Base-by-base conservation (phyloP, 176 grass and related monocot genomes). In the Ensete ventricosum region DNA sequence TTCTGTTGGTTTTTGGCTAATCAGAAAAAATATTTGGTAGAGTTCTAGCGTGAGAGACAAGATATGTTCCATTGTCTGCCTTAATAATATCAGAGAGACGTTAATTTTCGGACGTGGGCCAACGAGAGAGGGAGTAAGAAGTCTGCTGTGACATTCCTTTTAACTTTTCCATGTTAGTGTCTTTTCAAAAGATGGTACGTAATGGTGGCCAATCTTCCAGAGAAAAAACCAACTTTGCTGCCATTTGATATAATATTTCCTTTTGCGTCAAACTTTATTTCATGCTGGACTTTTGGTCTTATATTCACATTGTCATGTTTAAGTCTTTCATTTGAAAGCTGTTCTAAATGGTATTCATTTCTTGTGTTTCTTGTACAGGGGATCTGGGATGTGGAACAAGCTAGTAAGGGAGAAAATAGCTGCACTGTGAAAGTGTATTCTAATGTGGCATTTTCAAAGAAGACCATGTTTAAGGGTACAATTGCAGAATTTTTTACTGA, bases 391-490 rank as follows among this genome's bases (percentile, higher is more conserved):
- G 62, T 95, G 67, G 86, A 86, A 80, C 84, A 91, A 84, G 85
- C 83, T 67, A 83, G 29, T 20, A 54, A 79, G 72, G 90, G 83
- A 58, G 74, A 70, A 75, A 87, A 76, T 76, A 81, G 77, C 79
- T 95, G 91, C 87, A 79, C 67, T 86, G 76, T 99, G 55, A 85
- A 81, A 70, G 79, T 91, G 76, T 95, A 87, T 86, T 67, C 81
- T 64, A 89, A 91, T 83, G 88, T 94, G 8, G 87, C 73, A 22
- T 99, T 99, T 79, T 82, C 71, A 52, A 99, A 89, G 86, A 94
- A 85, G 85, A 99, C 96, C 17, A 91, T 99, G 80, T 99, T 99
- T 85, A 91, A 75, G 86, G 96, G 96, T 99, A 89, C 79, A 74
- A 50, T 66, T 62, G 19, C 29, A 64, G 9, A 22, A 16, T 55